Evolutionary conservation across 768 basidiomycete genomes (phyloP).

Genomic region (Coprinopsis marcescibilis): DNA sequence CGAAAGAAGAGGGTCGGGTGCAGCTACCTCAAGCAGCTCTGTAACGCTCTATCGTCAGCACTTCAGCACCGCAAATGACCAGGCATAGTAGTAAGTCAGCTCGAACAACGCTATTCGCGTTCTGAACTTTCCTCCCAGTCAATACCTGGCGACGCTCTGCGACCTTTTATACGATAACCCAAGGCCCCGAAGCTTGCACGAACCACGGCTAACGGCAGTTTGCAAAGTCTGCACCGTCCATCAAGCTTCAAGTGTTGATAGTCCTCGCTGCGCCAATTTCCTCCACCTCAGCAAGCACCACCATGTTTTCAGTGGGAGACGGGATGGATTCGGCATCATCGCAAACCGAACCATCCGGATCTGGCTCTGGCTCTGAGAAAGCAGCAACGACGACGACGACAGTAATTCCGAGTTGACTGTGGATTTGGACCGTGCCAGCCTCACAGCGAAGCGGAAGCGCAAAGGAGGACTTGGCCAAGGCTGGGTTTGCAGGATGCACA

Average conservation of each 20-base stretch:
- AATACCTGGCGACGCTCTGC: slow-evolving; percentile 86
- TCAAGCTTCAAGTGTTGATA: slow-evolving; percentile 96
- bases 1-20: slow-evolving; percentile 94
- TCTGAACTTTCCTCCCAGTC: slow-evolving; percentile 39
- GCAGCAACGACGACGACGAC: slow-evolving; percentile 18
- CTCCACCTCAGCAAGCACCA: slow-evolving; percentile 12
- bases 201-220: slow-evolving; percentile 78
- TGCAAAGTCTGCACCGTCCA: slow-evolving; percentile 95
- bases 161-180: slow-evolving; percentile 95
- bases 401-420: slow-evolving; percentile 5
- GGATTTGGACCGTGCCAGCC: slow-evolving; percentile 1
- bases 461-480: slow-evolving; percentile 13
- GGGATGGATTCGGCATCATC: slow-evolving; percentile 12
- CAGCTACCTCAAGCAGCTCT: slow-evolving; percentile 87
- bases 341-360: slow-evolving; percentile 15
- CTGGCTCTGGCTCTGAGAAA: slow-evolving; percentile 23
- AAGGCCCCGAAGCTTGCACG: slow-evolving; percentile 91
- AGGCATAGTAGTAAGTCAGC: slow-evolving; percentile 39
- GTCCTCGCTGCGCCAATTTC: slow-evolving; percentile 66
- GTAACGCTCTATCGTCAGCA: slow-evolving; percentile 81
- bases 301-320: slow-evolving; percentile 4
- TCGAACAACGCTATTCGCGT: slow-evolving; percentile 2
- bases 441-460: slow-evolving; percentile 24
- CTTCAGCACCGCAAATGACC: slow-evolving; percentile 79
- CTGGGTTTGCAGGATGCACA: slow-evolving; percentile 96